Evolutionary conservation across 1,284 basidiomycete genomes (phyloP), one percentile per base, ranked within the genome.

Genomic region (Boletus sp.): DNA sequence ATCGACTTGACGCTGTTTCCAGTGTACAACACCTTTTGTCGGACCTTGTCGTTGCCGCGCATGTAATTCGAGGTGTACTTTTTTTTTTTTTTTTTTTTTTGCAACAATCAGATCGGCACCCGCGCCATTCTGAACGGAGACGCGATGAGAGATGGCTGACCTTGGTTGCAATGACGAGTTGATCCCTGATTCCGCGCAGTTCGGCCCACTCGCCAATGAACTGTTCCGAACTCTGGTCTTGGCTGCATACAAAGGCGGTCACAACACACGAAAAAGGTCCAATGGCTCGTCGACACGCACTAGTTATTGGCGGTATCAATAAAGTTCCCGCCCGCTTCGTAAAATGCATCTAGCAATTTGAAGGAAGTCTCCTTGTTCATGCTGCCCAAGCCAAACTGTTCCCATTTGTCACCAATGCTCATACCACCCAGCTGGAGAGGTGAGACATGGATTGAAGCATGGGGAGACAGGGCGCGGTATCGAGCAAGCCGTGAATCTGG

Each of bases 151-250:
- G 25, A 30, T 23, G 8, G 48, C 47, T 14, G 37, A 72, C 75
- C 65, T 81, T 80, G 16, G 76, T 78, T 2, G 76, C 76, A 32
- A 81, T 68, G 46, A 78, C 73, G n/a, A 75, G 62, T 56, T 79
- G 74, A 54, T 82, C 77, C 3, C 80, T 70, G 44, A 72, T 77
- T 0, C 69, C 71, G 5, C 74, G 67, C 17, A 59, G 49, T 46
- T 77, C 72, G 44, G 72, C 73, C 80, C 80, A 82, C 56, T 77
- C 51, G n/a, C 51, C 51, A 4, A 52, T 55, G 6, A 52, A 51
- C 23, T 44, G 46, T 36, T 52, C 51, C 72, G 14, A 75, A 9
- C 69, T 62, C 30, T 72, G 75, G 36, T 76, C 68, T 48, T 77
- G 74, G 51, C 77, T 78, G 20, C 10, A 40, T 14, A 30, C 14